Evolutionary conservation across 306 rosid species (phyloP).

Genomic region (Gillenia trifoliata): DNA sequence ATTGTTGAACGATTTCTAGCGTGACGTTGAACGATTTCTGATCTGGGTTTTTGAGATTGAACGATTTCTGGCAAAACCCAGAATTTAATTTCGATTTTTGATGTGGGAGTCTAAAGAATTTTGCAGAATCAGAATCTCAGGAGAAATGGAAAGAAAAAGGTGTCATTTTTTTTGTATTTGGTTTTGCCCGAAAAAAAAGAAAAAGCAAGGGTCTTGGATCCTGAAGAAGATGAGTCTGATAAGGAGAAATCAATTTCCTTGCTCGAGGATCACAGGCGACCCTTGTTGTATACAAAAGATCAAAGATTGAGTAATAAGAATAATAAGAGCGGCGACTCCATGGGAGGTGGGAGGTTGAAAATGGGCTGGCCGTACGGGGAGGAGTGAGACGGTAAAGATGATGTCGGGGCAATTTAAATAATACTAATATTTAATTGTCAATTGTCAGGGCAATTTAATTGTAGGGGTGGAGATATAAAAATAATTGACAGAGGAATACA

Average conservation of each 20-base stretch:
- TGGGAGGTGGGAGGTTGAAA: not conserved
- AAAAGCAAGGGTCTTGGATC: not conserved
- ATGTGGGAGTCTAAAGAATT: not conserved
- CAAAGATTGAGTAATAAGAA: not conserved
- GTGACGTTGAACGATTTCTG: too few relatives aligned
- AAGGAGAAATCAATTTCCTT: not conserved
- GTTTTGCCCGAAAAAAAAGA: not conserved
- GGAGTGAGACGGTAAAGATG: not conserved
- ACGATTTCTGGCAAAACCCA: not conserved
- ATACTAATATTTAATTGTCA: too few relatives aligned
- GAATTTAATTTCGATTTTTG: not conserved
- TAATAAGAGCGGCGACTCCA: not conserved
- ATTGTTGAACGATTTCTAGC: too few relatives aligned
- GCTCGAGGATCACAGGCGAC: slow-evolving; percentile 7
- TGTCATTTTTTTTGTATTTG: not conserved
- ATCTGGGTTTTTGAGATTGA: not conserved
- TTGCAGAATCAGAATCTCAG: not conserved
- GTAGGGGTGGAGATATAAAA: too few relatives aligned
- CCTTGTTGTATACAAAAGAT: not conserved
- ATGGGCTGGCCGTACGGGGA: not conserved
- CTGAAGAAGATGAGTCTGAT: not conserved
- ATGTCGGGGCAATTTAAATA: too few relatives aligned
- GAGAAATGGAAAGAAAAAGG: not conserved
- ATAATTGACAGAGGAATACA: too few relatives aligned
- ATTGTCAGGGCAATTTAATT: too few relatives aligned